Evolutionary conservation across 1,284 basidiomycete genomes (phyloP), one percentile per base, ranked within the genome.

Genomic region (Sporisorium exsertum): DNA sequence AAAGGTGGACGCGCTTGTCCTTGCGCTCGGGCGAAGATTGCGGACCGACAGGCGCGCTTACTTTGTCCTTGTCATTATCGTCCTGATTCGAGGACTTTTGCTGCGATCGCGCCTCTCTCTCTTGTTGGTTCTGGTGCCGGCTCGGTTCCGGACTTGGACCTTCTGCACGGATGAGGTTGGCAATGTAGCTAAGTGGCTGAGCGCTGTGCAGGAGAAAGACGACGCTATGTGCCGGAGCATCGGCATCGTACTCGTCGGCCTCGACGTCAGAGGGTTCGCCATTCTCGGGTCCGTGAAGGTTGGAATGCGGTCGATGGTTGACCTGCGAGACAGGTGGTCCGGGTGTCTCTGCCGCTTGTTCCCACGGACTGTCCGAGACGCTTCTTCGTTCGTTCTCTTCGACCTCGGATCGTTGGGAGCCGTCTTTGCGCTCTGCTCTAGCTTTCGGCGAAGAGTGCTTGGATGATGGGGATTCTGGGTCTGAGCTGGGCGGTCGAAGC

Each of bases 131-230:
- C 47, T 76, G 73, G 29, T 65, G 45, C 20, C 27, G 37, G 20
- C 71, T 76, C 0, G 68, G 72, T 33, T 80, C 77, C 5, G 72
- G 78, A 51, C 76, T 76, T 0, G 80, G 80, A 2, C 71, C 76
- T 43, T 81, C 80, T n/a, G 80, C 76, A 20, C 74, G 66, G 40
- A 81, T 81, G 24, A 81, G 67, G 45, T 68, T 78, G 53, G 74
- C 69, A 33, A 81, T 70, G 63, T 81, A 81, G 58, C 74, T 77
- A 9, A 81, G 73, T 45, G 80, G 80, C 63, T 81, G 80, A 6
- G 67, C 80, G 22, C 72, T 67, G 45, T 81, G 80, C 10, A 81
- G 61, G 2, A 81, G 67, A 40, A 81, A 81, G 32, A 81, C 77
- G 37, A 81, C 80, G 43, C 69, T 73, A 47, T 81, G 77, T 0